A percentile compares a stretch with the other conserved stretches of the same genome.
phyloP scores from a whole-genome alignment of 306 rosid species.

The Mimosa pudica region DNA sequence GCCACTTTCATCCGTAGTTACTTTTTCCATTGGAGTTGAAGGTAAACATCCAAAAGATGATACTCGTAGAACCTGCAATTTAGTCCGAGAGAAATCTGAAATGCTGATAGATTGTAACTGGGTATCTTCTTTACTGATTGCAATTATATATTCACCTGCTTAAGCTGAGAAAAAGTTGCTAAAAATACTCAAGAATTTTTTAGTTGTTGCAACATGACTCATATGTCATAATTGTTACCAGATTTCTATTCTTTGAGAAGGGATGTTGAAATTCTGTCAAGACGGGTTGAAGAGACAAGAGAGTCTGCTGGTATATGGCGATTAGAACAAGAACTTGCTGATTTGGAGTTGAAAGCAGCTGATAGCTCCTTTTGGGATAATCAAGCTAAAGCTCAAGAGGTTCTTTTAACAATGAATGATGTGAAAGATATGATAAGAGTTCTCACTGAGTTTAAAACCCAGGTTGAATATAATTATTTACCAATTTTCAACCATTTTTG shows the following conservation, averaged over 20 bases:
- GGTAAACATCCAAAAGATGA: slow-evolving; percentile 19
- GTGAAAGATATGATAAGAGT: slow-evolving; percentile 78
- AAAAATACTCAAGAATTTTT: slow-evolving; percentile 22
- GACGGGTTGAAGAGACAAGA: slow-evolving; percentile 75
- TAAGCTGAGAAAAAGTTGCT: slow-evolving; percentile 17
- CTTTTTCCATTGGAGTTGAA: not conserved
- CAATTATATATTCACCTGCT: slow-evolving; percentile 1
- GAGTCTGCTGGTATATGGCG: slow-evolving; percentile 66
- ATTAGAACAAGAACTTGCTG: slow-evolving; percentile 64
- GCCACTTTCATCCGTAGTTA: slow-evolving; percentile 16
- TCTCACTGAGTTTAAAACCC: slow-evolving; percentile 72
- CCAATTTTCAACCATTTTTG: slow-evolving; percentile 10
- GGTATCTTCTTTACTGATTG: not conserved
- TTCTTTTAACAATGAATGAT: slow-evolving; percentile 70
- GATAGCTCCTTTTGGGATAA: slow-evolving; percentile 81
- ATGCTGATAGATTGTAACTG: no score
- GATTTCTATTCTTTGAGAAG: slow-evolving; percentile 82
- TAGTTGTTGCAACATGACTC: slow-evolving; percentile 18
- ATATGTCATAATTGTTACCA: slow-evolving; percentile 40
- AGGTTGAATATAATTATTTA: slow-evolving; percentile 51
- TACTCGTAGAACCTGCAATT: not conserved
- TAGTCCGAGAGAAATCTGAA: no score
- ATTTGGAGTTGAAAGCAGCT: slow-evolving; percentile 76
- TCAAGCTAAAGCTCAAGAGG: slow-evolving; percentile 77
- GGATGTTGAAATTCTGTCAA: slow-evolving; percentile 68